Evolutionary conservation across 2,329 filamentous ascomycete genomes (phyloP).

Genomic region (Arthrobotrys iridis): DNA sequence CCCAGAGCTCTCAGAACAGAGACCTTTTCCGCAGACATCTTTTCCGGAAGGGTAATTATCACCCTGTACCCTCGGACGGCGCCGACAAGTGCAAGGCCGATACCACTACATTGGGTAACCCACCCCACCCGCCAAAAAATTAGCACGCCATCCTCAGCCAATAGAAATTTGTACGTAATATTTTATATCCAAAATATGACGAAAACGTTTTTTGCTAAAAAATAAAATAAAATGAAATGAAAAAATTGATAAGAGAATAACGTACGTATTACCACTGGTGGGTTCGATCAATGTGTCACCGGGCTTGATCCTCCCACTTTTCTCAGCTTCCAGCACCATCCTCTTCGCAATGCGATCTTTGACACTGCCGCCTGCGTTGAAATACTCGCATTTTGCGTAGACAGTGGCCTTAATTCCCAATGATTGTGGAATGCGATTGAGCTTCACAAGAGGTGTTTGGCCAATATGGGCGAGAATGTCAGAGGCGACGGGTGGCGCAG

Average conservation of each 20-base stretch:
- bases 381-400: slow-evolving; percentile 90
- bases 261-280: slow-evolving; percentile 89
- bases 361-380: slow-evolving; percentile 92
- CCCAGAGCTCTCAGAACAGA: slow-evolving; percentile 91
- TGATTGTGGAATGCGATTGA: slow-evolving; percentile 92
- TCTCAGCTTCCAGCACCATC: slow-evolving; percentile 97
- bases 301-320: slow-evolving; percentile 90
- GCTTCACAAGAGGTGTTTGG: slow-evolving; percentile 90
- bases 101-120: slow-evolving; percentile 75
- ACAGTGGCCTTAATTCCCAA: slow-evolving; percentile 88
- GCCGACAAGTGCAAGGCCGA: slow-evolving; percentile 90
- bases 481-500: slow-evolving; percentile 60
- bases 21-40: slow-evolving; percentile 99
- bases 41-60: slow-evolving; percentile 98
- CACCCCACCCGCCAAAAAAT: slow-evolving; percentile 52
- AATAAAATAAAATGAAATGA: neutral
- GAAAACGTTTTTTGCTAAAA: neutral
- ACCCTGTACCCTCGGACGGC: slow-evolving; percentile 98
- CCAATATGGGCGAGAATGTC: slow-evolving; percentile 69
- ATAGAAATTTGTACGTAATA: slow-evolving; percentile 5
- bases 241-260: slow-evolving; percentile 18
- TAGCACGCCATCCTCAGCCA: slow-evolving; percentile 55
- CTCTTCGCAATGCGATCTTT: slow-evolving; percentile 95
- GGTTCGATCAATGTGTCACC: slow-evolving; percentile 98
- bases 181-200: neutral